Base-by-base conservation (phyloP, 345 rosid genomes). In the Gossypium australe region DNA sequence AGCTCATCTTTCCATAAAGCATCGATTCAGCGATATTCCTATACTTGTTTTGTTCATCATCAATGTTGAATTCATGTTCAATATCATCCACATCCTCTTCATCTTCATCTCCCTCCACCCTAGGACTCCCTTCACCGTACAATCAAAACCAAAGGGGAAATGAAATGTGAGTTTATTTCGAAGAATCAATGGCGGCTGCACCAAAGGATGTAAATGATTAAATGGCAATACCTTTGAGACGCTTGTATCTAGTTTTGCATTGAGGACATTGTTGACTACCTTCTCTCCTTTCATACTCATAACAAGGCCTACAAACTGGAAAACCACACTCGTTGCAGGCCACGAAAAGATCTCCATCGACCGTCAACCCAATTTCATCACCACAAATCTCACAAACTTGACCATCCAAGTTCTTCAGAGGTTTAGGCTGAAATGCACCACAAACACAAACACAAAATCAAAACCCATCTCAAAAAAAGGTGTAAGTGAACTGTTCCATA, bases 251-350 rank as follows among this genome's bases (percentile, higher is more conserved):
- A 55, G 98, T 95, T 81, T 84, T 95, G 85, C 98, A 95, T 75
- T 93, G 98, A 60, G 99, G 99, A 75, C 99, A 95, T 43, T 79
- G 75, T 64, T 95, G 98, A 12, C 88, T 87, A 9, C 99, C 99
- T 85, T 95, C 99, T 68, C 99, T 81, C 34, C 98, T 84, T 86
- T 95, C 99, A 75, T 95, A 95, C 88, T 91, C 99, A 52, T 91
- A 93, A 81, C 99, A 95, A 67, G 99, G 98, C 75, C 98, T 87
- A 58, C 98, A 95, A 70, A 80, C 96, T 0, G 99, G 99, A 58
- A 95, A 93, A 41, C 96, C 99, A 66, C 99, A 95, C 86, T 95
- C 99, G 20, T 95, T 90, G 88, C 99, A 95, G 14, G 98, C 99
- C 12, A 95, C 97, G 38, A 95, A 95, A 60, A 95, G 74, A 80